Percentiles rank a stretch among this genome's conserved stretches.
Conservation (phyloP, 2,329 filamentous ascomycete species). For the Diaporthe eres region DNA sequence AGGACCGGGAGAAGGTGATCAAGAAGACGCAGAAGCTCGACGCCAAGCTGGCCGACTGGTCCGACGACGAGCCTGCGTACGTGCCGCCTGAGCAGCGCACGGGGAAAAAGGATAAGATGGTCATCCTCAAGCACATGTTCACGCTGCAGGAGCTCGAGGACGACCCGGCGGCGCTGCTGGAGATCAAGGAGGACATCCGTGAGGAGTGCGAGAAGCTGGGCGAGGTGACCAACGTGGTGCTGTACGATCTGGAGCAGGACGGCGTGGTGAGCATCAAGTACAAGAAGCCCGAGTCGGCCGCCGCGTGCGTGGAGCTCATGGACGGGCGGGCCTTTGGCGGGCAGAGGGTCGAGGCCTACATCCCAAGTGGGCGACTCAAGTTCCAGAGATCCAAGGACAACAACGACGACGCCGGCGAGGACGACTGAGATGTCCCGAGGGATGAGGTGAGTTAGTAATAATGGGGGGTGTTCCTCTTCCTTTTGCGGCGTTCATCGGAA, state of each 20-base stretch:
- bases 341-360: slow-evolving; percentile 77
- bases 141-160: slow-evolving; percentile 87
- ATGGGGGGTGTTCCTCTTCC: slow-evolving; percentile 11
- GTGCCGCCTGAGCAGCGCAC: slow-evolving; percentile 61
- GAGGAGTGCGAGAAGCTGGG: slow-evolving; percentile 92
- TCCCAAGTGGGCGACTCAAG: slow-evolving; percentile 79
- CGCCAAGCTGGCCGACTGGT: slow-evolving; percentile 94
- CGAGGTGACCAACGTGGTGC: slow-evolving; percentile 88
- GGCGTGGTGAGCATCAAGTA: slow-evolving; percentile 92
- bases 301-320: slow-evolving; percentile 81
- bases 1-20: slow-evolving; percentile 91
- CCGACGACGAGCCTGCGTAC: slow-evolving; percentile 82
- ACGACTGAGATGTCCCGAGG: slow-evolving; percentile 36
- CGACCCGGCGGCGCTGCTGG: slow-evolving; percentile 84
- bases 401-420: slow-evolving; percentile 62
- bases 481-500: slow-evolving; percentile 5
- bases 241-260: slow-evolving; percentile 88
- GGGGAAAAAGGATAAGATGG: slow-evolving; percentile 80
- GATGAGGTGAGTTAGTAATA: slow-evolving; percentile 36
- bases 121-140: slow-evolving; percentile 95
- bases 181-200: slow-evolving; percentile 95
- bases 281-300: slow-evolving; percentile 77
- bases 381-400: slow-evolving; percentile 78
- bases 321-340: slow-evolving; percentile 85
- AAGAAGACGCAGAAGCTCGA: slow-evolving; percentile 92